phyloP scores from a whole-genome alignment of 2,329 filamentous ascomycete species.

The Alternaria dauci region DNA sequence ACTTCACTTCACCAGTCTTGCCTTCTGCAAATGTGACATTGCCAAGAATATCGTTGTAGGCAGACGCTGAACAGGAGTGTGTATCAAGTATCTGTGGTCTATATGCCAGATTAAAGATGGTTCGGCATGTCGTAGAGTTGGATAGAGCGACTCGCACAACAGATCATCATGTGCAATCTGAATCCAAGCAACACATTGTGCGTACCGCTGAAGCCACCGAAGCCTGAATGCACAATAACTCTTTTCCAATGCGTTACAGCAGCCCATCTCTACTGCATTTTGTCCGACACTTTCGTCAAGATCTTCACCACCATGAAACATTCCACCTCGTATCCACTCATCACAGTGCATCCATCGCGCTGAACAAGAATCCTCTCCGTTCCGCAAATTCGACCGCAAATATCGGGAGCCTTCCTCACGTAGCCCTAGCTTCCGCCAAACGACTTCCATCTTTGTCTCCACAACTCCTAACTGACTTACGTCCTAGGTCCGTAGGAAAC shows the following conservation, averaged over 20 bases:
- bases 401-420: conserved; percentile 10
- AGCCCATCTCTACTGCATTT: not conserved
- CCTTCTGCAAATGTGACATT: conserved; percentile 11
- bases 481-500: not conserved
- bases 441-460: not conserved
- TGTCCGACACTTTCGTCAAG: not conserved
- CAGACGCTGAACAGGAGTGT: not conserved
- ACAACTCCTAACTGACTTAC: not conserved
- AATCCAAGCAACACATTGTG: not conserved
- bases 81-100: not conserved
- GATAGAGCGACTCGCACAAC: not conserved
- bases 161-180: not conserved
- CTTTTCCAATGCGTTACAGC: not conserved
- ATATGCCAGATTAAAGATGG: not conserved
- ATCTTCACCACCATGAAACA: not conserved
- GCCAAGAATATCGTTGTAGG: not conserved
- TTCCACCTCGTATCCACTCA: not conserved
- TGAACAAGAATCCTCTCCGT: not conserved
- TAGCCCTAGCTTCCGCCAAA: conserved; percentile 12
- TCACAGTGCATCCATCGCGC: not conserved
- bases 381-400: not conserved
- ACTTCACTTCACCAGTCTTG: conserved; percentile 9
- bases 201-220: not conserved
- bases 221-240: not conserved
- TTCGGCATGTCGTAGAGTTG: not conserved